Evolutionary conservation across 768 basidiomycete species (phyloP).

Genomic region (Termitomyces sp.): DNA sequence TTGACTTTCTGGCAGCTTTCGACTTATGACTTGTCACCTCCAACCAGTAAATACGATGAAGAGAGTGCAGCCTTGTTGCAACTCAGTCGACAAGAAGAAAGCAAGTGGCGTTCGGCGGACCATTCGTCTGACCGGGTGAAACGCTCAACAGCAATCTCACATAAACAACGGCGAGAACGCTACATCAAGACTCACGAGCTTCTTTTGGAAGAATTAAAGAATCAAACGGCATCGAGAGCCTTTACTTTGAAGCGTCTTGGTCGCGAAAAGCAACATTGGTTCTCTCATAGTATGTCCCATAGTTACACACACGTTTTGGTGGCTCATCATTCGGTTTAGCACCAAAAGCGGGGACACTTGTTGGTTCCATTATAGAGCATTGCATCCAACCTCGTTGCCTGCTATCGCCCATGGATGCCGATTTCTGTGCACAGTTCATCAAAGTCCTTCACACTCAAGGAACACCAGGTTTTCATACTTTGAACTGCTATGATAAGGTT

Average conservation of each 20-base stretch:
- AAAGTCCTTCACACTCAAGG: constrained; percentile 82
- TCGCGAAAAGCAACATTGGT: constrained; percentile 81
- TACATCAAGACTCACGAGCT: constrained; percentile 54
- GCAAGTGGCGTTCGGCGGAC: constrained; percentile 57
- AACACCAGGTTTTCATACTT: constrained; percentile 84
- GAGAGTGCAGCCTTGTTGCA: constrained; percentile 57
- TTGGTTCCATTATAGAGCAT: constrained; percentile 71
- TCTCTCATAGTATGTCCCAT: constrained; percentile 47
- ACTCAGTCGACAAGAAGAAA: constrained; percentile 65
- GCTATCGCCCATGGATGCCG: constrained; percentile 95
- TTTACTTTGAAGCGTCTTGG: constrained; percentile 74
- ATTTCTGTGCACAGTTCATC: constrained; percentile 89
- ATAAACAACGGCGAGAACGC: constrained; percentile 60
- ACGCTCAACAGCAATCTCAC: constrained; percentile 48
- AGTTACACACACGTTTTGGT: background rate
- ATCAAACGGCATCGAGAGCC: constrained; percentile 64
- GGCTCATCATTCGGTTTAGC: constrained; percentile 21
- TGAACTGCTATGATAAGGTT: constrained; percentile 82
- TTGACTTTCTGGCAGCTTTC: constrained; percentile 96
- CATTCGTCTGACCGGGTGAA: constrained; percentile 62
- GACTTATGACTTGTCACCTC: constrained; percentile 82
- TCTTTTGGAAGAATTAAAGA: constrained; percentile 66
- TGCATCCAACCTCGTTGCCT: constrained; percentile 91
- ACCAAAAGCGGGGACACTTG: constrained; percentile 43
- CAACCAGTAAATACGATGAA: constrained; percentile 72